phyloP scores from a whole-genome alignment of 306 rosid genomes.

The Quillaja saponaria region DNA sequence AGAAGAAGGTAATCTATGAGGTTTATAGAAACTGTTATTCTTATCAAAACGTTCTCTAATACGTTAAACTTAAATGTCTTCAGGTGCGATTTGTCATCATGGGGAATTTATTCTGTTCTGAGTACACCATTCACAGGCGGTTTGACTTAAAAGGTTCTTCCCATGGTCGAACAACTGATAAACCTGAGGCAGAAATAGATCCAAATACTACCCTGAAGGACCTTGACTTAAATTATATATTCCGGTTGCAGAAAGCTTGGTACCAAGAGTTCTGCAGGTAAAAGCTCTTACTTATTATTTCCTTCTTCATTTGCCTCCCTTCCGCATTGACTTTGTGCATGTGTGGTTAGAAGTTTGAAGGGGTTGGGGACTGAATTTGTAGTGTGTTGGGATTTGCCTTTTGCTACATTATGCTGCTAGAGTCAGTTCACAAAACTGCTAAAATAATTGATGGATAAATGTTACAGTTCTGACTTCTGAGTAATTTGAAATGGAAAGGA shows the following conservation, averaged over 20 bases:
- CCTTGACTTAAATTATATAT: slow-evolving; percentile 82
- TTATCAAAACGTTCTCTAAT: slow-evolving; percentile 4
- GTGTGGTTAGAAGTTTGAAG: neutral
- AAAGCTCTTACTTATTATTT: neutral
- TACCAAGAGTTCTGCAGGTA: slow-evolving; percentile 88
- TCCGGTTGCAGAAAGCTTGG: slow-evolving; percentile 79
- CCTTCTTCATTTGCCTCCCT: neutral
- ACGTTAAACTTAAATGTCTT: slow-evolving; percentile 17
- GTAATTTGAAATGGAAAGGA: too few relatives aligned
- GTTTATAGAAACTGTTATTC: slow-evolving; percentile 9
- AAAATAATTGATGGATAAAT: too few relatives aligned
- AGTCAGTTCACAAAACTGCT: too few relatives aligned
- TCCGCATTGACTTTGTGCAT: neutral
- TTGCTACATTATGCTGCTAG: too few relatives aligned
- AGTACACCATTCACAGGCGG: slow-evolving; percentile 67
- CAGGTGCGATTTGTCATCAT: slow-evolving; percentile 96
- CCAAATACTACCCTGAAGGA: slow-evolving; percentile 90
- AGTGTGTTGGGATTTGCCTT: too few relatives aligned
- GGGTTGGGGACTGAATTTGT: neutral
- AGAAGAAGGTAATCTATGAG: slow-evolving; percentile 71
- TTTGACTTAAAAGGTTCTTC: slow-evolving; percentile 95
- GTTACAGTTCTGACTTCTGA: too few relatives aligned
- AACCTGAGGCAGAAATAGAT: slow-evolving; percentile 74
- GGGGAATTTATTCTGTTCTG: slow-evolving; percentile 91
- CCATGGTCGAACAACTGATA: slow-evolving; percentile 77